phyloP scores from a whole-genome alignment of 352 stramenopile species.

The Phytophthora nicotianae region DNA sequence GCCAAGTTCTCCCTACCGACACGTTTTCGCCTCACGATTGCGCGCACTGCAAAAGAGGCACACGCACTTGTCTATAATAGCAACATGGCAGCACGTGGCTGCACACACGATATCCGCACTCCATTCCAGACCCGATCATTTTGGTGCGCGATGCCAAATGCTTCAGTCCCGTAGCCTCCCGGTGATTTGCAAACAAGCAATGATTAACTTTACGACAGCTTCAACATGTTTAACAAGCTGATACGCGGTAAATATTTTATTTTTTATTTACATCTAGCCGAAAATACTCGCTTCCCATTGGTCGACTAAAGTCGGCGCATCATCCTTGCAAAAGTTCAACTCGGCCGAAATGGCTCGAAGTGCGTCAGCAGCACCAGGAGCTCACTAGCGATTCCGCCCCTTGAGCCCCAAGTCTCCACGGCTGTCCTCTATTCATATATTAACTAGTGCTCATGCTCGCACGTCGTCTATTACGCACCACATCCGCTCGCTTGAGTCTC shows the following conservation, averaged over 20 bases:
- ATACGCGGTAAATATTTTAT: slow-evolving; percentile 4
- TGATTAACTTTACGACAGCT: slow-evolving; percentile 9
- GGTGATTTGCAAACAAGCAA: slow-evolving; percentile 17
- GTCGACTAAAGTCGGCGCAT: slow-evolving; percentile 3
- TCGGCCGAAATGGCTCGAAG: slow-evolving; percentile 3
- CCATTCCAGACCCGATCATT: neutral
- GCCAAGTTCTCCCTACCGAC: neutral
- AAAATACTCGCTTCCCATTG: slow-evolving; percentile 8
- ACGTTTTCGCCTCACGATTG: neutral
- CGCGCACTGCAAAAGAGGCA: too few relatives aligned
- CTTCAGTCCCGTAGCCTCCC: neutral
- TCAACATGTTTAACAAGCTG: slow-evolving; percentile 13
- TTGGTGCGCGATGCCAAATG: slow-evolving; percentile 5
- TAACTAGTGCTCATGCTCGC: slow-evolving; percentile 25
- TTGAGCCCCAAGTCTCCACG: slow-evolving; percentile 6
- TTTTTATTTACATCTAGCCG: slow-evolving; percentile 15
- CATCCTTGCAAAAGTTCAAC: slow-evolving; percentile 20
- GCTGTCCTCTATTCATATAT: slow-evolving; percentile 3
- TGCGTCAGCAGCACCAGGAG: slow-evolving; percentile 15
- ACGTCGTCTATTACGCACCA: slow-evolving; percentile 27
- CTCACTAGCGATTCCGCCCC: slow-evolving; percentile 18
- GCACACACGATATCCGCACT: too few relatives aligned
- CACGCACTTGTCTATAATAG: too few relatives aligned
- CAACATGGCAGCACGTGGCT: too few relatives aligned
- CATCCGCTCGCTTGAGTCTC: slow-evolving; percentile 15